Conservation (phyloP, 2,329 filamentous ascomycete genomes). For the Calonectria pseudoturangicola region DNA sequence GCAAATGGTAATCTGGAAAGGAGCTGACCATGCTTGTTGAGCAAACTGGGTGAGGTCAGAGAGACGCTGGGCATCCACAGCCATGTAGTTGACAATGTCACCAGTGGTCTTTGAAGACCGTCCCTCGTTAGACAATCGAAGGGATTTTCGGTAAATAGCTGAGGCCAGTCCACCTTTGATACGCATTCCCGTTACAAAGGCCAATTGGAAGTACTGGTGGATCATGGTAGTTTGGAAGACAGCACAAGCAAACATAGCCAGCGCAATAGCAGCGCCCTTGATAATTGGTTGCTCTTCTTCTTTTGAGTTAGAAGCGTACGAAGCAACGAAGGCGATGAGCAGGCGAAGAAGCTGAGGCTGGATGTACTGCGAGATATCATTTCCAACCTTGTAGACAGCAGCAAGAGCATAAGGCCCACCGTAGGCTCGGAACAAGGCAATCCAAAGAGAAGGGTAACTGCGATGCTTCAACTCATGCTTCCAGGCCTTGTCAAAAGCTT, state of each 20-base stretch:
- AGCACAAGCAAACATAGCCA: constrained; percentile 94
- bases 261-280: constrained; percentile 88
- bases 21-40: constrained; percentile 96
- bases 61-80: constrained; percentile 95
- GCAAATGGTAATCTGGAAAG: constrained; percentile 96
- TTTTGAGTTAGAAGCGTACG: constrained; percentile 74
- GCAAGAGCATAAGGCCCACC: constrained; percentile 89
- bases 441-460: constrained; percentile 85
- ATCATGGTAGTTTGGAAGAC: constrained; percentile 91
- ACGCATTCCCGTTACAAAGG: constrained; percentile 97
- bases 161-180: constrained; percentile 94
- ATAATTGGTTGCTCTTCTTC: constrained; percentile 83
- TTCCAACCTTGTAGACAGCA: constrained; percentile 90
- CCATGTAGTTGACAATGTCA: constrained; percentile 99
- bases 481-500: constrained; percentile 85
- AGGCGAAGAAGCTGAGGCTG: constrained; percentile 93
- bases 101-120: constrained; percentile 92
- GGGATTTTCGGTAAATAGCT: constrained; percentile 93
- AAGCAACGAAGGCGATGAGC: constrained; percentile 89
- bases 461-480: constrained; percentile 79
- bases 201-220: constrained; percentile 97
- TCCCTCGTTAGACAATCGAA: constrained; percentile 94
- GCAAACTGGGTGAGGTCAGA: constrained; percentile 97
- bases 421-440: constrained; percentile 88
- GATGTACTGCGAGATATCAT: constrained; percentile 89